Evolutionary conservation across 2,329 filamentous ascomycete species (phyloP).

Genomic region (Ophiostoma australiae): DNA sequence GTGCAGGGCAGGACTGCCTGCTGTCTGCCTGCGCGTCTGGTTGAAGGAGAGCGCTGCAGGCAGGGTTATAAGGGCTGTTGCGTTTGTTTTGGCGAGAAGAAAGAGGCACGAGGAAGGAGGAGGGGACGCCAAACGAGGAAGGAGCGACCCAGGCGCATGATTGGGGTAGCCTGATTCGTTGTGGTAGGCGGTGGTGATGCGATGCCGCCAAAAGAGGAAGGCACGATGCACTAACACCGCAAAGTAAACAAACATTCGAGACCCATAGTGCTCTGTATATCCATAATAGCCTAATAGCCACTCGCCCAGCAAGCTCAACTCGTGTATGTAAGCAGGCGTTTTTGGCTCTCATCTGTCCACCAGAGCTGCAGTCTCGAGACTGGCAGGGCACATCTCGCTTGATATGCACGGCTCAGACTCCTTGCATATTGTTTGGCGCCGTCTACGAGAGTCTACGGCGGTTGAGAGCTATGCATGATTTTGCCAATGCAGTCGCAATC

Average conservation of each 20-base stretch:
- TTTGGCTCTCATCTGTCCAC: not conserved
- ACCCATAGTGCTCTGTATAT: not conserved
- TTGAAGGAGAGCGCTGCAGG: not conserved
- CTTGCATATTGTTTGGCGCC: not conserved
- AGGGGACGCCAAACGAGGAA: constrained; percentile 4
- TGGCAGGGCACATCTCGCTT: not conserved
- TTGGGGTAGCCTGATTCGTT: not conserved
- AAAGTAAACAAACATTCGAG: not conserved
- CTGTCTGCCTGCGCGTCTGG: not conserved
- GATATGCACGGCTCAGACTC: not conserved
- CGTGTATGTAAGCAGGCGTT: not conserved
- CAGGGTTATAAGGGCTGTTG: not conserved
- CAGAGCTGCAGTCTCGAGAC: not conserved
- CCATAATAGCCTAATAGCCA: not conserved
- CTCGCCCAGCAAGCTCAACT: not conserved
- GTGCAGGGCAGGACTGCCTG: not conserved
- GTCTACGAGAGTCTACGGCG: not conserved
- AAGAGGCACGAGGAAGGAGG: not conserved
- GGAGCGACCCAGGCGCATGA: not conserved
- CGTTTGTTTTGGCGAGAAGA: not conserved
- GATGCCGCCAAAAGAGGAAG: constrained; percentile 2
- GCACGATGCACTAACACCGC: constrained; percentile 8
- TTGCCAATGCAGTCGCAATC: not conserved
- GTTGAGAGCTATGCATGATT: not conserved
- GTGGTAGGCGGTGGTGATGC: not conserved